Evolutionary conservation across 257 asterid species (phyloP).

Genomic region (Anisodus tanguticus): DNA sequence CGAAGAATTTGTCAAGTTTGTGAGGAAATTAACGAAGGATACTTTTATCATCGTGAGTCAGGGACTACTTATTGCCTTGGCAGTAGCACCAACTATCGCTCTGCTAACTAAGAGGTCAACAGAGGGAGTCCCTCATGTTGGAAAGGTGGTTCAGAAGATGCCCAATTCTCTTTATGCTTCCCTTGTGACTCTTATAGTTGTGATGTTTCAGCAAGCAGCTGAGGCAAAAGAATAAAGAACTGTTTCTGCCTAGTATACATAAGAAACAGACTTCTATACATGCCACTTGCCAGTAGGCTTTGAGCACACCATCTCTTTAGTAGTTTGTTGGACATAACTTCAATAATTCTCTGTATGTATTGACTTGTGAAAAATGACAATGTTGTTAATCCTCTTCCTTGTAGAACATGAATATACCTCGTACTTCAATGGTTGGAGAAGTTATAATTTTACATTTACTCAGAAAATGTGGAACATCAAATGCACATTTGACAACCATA

Average conservation of each 20-base stretch:
- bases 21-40: slow-evolving; percentile 62
- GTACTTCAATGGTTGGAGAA: not conserved
- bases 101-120: slow-evolving; percentile 73
- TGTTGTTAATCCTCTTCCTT: not conserved
- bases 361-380: not conserved
- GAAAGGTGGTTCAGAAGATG: slow-evolving; percentile 75
- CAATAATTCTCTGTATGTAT: not conserved
- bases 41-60: slow-evolving; percentile 67
- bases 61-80: slow-evolving; percentile 70
- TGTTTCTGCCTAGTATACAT: not conserved
- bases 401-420: not conserved
- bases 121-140: slow-evolving; percentile 79
- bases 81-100: slow-evolving; percentile 81
- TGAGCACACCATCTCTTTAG: not conserved
- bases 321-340: not conserved
- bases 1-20: slow-evolving; percentile 69
- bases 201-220: slow-evolving; percentile 59
- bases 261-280: not conserved
- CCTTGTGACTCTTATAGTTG: slow-evolving; percentile 67
- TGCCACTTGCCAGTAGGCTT: not conserved
- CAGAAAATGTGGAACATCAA: no score
- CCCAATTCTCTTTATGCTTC: slow-evolving; percentile 81
- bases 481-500: no score
- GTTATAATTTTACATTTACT: no score
- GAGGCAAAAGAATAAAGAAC: slow-evolving; percentile 30